Percentiles rank a stretch among this genome's conserved stretches.
These are phyloP conservation scores for Talaromyces nanjingensis DNA, from an alignment of 495 filamentous ascomycete genomes.

Conservation along the genomic window DNA sequence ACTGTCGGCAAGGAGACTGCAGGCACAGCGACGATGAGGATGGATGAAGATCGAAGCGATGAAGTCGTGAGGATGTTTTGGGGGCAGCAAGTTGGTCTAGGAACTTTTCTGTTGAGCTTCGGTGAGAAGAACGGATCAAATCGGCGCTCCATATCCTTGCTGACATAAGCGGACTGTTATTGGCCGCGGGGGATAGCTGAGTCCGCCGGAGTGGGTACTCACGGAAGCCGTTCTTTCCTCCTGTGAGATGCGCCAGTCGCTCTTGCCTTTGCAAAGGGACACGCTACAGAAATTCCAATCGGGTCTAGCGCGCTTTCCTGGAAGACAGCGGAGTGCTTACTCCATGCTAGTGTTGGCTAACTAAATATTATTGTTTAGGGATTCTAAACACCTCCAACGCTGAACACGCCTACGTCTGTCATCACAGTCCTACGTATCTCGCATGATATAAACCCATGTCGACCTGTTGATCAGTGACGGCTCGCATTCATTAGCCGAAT, in stretches of 20 bases:
- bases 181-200: background rate
- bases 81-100: slow-evolving; percentile 14
- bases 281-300: slow-evolving; percentile 12
- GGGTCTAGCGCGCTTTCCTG: slow-evolving; percentile 7
- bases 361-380: background rate
- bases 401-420: background rate
- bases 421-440: background rate
- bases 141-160: background rate
- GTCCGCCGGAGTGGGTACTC: background rate
- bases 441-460: slow-evolving; percentile 22
- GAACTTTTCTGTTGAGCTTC: slow-evolving; percentile 44
- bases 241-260: background rate
- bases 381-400: too few relatives aligned
- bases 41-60: slow-evolving; percentile 18
- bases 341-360: background rate
- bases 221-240: background rate
- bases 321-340: slow-evolving; percentile 12
- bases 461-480: slow-evolving; percentile 14
- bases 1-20: background rate
- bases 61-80: slow-evolving; percentile 17
- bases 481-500: slow-evolving; percentile 28
- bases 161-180: background rate
- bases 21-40: slow-evolving; percentile 11
- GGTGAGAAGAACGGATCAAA: slow-evolving; percentile 24
- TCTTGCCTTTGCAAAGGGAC: slow-evolving; percentile 11